Percentiles rank a stretch among this genome's conserved stretches.
Conservation (phyloP, 768 basidiomycete genomes). For the Psilocybe azurescens region DNA sequence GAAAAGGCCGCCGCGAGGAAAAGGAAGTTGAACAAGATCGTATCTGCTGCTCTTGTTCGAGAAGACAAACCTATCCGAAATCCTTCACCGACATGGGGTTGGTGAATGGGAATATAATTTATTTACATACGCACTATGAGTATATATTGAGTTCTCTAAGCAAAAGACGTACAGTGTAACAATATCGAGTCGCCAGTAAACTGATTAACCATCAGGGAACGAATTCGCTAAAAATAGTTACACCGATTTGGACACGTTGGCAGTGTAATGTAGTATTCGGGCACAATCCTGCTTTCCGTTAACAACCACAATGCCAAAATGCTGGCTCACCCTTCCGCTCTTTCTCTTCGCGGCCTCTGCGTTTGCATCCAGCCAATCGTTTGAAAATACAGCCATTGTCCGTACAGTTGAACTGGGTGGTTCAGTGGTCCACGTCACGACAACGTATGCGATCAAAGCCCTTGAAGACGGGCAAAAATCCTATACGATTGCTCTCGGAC, state of each 20-base stretch:
- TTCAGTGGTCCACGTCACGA: constrained; percentile 85
- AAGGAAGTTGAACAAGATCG: constrained; percentile 75
- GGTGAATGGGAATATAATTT: constrained; percentile 51
- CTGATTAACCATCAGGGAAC: neutral
- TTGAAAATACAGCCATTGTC: constrained; percentile 90
- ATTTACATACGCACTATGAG: constrained; percentile 6
- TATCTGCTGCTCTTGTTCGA: constrained; percentile 78
- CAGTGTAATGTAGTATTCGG: constrained; percentile 11
- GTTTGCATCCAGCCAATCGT: constrained; percentile 49
- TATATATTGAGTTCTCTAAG: neutral
- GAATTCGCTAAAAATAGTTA: constrained; percentile 25
- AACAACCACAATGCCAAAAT: constrained; percentile 49
- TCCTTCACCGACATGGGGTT: constrained; percentile 74
- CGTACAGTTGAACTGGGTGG: constrained; percentile 91
- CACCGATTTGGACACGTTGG: constrained; percentile 29
- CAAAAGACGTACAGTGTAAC: too few species aligned
- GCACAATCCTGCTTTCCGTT: constrained; percentile 8
- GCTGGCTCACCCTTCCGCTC: constrained; percentile 53
- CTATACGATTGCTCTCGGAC: constrained; percentile 72
- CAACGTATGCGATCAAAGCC: constrained; percentile 85
- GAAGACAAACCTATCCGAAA: constrained; percentile 85
- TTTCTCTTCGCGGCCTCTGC: constrained; percentile 49
- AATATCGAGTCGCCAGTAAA: too few species aligned
- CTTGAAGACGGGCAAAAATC: constrained; percentile 61
- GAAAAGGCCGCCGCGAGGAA: constrained; percentile 63